Percentiles rank a stretch among this genome's conserved stretches.
Evolutionary conservation across 495 filamentous ascomycete species (phyloP).

Genomic region (Poronia punctata): DNA sequence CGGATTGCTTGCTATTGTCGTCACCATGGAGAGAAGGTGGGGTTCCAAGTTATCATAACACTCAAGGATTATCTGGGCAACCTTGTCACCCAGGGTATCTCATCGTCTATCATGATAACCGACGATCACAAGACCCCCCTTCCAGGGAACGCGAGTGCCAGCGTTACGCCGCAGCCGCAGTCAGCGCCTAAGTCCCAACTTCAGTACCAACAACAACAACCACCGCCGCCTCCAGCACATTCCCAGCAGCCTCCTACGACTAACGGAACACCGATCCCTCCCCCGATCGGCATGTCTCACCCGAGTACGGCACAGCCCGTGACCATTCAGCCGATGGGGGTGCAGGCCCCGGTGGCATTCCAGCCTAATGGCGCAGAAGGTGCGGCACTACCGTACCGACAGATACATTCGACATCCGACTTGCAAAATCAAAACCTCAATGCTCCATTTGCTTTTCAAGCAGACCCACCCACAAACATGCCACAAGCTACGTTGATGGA

Average conservation of each 20-base stretch:
- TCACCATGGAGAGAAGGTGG: slow-evolving; percentile 84
- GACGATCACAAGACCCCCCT: slow-evolving; percentile 89
- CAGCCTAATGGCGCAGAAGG: neutral
- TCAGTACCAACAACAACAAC: slow-evolving; percentile 2
- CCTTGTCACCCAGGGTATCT: slow-evolving; percentile 76
- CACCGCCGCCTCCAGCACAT: slow-evolving; percentile 22
- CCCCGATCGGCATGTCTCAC: slow-evolving; percentile 12
- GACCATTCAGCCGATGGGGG: slow-evolving; percentile 1
- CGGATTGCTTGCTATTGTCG: slow-evolving; percentile 96
- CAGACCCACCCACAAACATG: slow-evolving; percentile 10
- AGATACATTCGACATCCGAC: slow-evolving; percentile 10
- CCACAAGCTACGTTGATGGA: slow-evolving; percentile 40
- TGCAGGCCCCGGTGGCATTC: neutral
- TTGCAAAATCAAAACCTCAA: slow-evolving; percentile 14
- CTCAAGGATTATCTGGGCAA: slow-evolving; percentile 70
- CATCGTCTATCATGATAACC: slow-evolving; percentile 84
- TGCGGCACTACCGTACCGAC: slow-evolving; percentile 5
- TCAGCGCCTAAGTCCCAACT: slow-evolving; percentile 3
- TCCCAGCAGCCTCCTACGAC: slow-evolving; percentile 9
- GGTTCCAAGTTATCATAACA: slow-evolving; percentile 92
- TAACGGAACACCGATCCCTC: slow-evolving; percentile 14
- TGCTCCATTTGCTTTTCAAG: slow-evolving; percentile 12
- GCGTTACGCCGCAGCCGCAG: slow-evolving; percentile 13
- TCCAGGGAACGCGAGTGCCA: slow-evolving; percentile 27
- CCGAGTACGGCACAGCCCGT: neutral